Base-by-base conservation (phyloP, 192 early-diverging fungal species). In the Lobosporangium transversale region DNA sequence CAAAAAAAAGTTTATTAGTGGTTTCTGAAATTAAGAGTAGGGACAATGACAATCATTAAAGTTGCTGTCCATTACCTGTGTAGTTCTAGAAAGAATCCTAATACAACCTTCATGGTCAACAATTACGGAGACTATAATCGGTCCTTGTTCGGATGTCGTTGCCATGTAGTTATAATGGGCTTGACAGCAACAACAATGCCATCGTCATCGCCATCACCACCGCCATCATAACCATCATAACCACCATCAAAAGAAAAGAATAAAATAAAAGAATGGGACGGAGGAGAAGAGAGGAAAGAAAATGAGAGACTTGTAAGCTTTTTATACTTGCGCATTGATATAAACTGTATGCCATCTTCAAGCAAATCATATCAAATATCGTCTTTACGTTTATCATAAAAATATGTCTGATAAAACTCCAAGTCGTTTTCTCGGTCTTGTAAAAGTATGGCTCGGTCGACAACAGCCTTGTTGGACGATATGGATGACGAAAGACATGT, bases 381-480 rank as follows among this genome's bases (percentile, higher is more conserved):
- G 14, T 51, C 66, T 59, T 66, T 69, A 88, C 86, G 60, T 70
- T 87, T 87, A 12, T 87, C 84, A 65, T 84, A 81, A 66, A 90
- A 90, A 79, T 89, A 80, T 23, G 85, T 84, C 33, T 86, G 78
- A 64, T 88, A 89, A 80, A 86, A 90, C 40, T 85, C 86, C 31
- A 90, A 84, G 67, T 90, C 89, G 70, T 87, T 84, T 44, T 90
- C 89, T 53, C 89, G 87, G 59, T 90, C 89, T 75, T 90, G 89
- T 31, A 90, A 68, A 61, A 90, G 69, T 23, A 78, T 37, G 3
- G 36, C 64, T 26, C 48, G 62, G 53, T 64, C 55, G 21, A 74
- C 47, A 2, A 40, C 47, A 3, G 48, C 11, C 23, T 35, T 66
- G 44, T 27, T 44, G 40, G 47, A 5, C 11, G 51, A 35, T 17